Evolutionary conservation across 2,329 filamentous ascomycete genomes (phyloP), one percentile per base, ranked within the genome.

Genomic region (Fusarium ambrosium): DNA sequence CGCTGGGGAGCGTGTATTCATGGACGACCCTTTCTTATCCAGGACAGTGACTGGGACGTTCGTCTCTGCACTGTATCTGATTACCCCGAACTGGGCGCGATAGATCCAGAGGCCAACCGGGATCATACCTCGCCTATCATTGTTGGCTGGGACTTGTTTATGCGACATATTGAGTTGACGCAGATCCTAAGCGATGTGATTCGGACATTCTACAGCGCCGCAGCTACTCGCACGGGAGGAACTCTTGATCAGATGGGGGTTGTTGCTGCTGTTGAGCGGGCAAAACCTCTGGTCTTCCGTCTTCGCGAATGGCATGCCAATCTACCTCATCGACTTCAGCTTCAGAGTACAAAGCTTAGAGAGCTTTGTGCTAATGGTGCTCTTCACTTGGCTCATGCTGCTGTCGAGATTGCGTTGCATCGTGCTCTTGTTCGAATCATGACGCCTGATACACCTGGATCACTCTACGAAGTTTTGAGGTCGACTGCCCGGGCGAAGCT

Each of bases 1-100:
- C 90, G 89, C 75, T 92, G 88, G 90, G 87, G 88, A 3, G 86
- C 88, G 3, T 83, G 90, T 41, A 86, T 89, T 32, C 87, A 90
- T 72, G 90, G 90, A 9, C 84, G 89, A 29, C 89, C 89, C 13
- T 88, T 87, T 27, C 86, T 90, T 62, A 88, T 91, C 27, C 80
- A 81, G 13, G 80, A 84, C 4, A 84, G 84, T 9, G 89, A 91
- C 74, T 92, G 90, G 90, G 87, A 87, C 27, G 85, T 91, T 3
- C 82, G 77, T 6, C 80, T 75, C 4, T 80, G 83, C 34, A 72
- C 78, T 8, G 76, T 80, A 2, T 76, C 81, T 13, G 84, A 85
- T 68, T 85, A 85, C n/a, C 81, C 83, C 3, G 84, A 85, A 68
- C 81, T 81, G 6, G 78, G 78, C 0, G 77, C 79, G 6, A 80